Base-by-base conservation (phyloP, 129 eudicot species). In the Artemisia argyi region DNA sequence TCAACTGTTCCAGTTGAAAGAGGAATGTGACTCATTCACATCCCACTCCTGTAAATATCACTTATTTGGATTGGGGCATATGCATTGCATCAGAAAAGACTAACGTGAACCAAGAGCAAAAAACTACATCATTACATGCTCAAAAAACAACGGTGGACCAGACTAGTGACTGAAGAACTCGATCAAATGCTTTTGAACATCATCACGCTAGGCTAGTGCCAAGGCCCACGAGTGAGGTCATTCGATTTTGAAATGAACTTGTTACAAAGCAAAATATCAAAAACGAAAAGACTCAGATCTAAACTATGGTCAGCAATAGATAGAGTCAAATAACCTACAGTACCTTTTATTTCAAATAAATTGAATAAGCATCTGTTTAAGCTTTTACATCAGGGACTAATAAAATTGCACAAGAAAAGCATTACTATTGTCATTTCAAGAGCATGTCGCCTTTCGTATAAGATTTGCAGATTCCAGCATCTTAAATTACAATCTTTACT, bases 11-110 rank as follows among this genome's bases (percentile, higher is more conserved):
- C 8, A 58, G 17, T 28, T 5, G 24, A 61, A 61, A 69, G 35
- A 10, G 56, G 77, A 56, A 78, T 54, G 66, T 52, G 73, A 75
- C 58, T 65, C 32, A 14, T 73, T 62, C 39, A 62, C 62, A 62
- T 16, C 48, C 76, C 76, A 77, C 81, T 77, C 58, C 66, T 71
- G 71, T 77, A 53, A 4, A 47, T n/a, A 66, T 26, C 61, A 75
- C 60, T 72, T 61, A 60, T 50, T 47, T 46, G 12, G 3, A 56
- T 47, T 46, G 7, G 1, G 57, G 11, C 39, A 16, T 4, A 52
- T 63, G 48, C 77, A 71, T 71, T 76, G 56, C 63, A 76, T 68
- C 62, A 58, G 0, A 55, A 22, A 77, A 68, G 69, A 77, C 35
- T 24, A 63, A 71, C 55, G 67, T 71, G 17, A 71, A 55, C 82